Conservation (phyloP, 2,329 filamentous ascomycete genomes). For the Diatrype stigma region DNA sequence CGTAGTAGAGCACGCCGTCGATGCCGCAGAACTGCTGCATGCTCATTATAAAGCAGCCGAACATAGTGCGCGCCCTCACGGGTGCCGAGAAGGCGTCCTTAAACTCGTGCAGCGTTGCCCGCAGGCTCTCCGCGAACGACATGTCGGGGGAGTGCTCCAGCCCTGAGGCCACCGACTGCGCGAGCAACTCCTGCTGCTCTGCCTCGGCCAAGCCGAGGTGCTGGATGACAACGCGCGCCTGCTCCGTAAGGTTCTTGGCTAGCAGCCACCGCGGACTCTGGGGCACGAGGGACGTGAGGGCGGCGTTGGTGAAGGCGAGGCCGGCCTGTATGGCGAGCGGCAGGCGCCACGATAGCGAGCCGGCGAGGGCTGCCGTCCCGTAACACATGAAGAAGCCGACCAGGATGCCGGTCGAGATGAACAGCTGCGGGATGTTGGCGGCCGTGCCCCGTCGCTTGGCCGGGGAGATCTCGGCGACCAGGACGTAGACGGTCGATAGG, state of each 20-base stretch:
- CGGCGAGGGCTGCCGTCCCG: constrained; percentile 39
- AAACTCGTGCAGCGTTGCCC: constrained; percentile 25
- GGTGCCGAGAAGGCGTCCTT: constrained; percentile 27
- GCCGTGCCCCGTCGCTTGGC: constrained; percentile 43
- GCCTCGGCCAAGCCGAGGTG: constrained; percentile 39
- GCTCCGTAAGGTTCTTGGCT: constrained; percentile 32
- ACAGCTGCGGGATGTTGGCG: constrained; percentile 46
- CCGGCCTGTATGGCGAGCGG: constrained; percentile 39
- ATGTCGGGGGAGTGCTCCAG: constrained; percentile 22
- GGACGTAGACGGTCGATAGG: constrained; percentile 46
- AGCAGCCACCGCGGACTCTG: constrained; percentile 53
- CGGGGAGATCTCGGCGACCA: constrained; percentile 56
- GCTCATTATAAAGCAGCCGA: constrained; percentile 53
- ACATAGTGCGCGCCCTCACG: constrained; percentile 39
- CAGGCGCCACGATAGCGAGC: constrained; percentile 48
- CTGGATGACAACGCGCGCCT: constrained; percentile 35
- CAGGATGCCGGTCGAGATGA: constrained; percentile 44
- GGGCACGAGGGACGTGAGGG: constrained; percentile 30
- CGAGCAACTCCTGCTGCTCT: constrained; percentile 36
- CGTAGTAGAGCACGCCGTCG: constrained; percentile 57
- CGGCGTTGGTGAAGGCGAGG: constrained; percentile 26
- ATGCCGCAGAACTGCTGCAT: constrained; percentile 56
- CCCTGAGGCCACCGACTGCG: constrained; percentile 9
- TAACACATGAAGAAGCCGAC: constrained; percentile 57
- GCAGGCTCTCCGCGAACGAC: constrained; percentile 20